Evolutionary conservation across 768 basidiomycete species (phyloP), one percentile per base, ranked within the genome.

Genomic region (Boletus reticulatus): DNA sequence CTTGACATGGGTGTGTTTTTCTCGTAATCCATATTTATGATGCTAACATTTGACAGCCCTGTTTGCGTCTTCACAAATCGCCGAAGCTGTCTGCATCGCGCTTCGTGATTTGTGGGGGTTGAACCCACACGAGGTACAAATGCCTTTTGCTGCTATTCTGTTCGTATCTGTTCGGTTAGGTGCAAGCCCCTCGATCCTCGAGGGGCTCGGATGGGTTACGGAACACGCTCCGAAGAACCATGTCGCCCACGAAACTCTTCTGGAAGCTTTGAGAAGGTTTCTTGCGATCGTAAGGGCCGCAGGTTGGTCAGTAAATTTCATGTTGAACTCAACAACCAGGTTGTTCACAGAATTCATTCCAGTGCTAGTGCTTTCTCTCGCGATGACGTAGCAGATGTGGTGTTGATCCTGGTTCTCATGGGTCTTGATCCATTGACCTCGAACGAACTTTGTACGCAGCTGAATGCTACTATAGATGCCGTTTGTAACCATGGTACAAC

Each of bases 341-440:
- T 22, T 52, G 19, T 49, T 50, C 20, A 67, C 29, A 34, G 52
- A 9, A 20, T 38, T 48, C 36, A 38, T 60, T 16, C 76, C 48
- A 73, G 74, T 45, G 63, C 71, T 46, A 69, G 66, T 48, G 68
- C 63, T 39, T 60, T 72, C 46, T 63, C 81, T 16, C 57, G 62
- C 8, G 64, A 72, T 6, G 83, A 86, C 20, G 62, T 79, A 1
- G 75, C 80, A 13, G 76, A 82, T 53, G 64, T 85, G 20, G 59
- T 85, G 9, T 59, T 83, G 47, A 68, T 75, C 3, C 60, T 91
- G 41, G 56, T 85, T 5, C 69, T 85, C 4, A 65, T 90, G 27
- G 84, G 75, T 3, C 76, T 87, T 57, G 88, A 90, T 60, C 67
- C 75, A 2, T 69, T 75, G 13, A 78, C 78, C 32, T 69, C 78